These are phyloP conservation scores for Oidiodendron maius DNA, from an alignment of 495 filamentous ascomycete species.

Conservation along the genomic window DNA sequence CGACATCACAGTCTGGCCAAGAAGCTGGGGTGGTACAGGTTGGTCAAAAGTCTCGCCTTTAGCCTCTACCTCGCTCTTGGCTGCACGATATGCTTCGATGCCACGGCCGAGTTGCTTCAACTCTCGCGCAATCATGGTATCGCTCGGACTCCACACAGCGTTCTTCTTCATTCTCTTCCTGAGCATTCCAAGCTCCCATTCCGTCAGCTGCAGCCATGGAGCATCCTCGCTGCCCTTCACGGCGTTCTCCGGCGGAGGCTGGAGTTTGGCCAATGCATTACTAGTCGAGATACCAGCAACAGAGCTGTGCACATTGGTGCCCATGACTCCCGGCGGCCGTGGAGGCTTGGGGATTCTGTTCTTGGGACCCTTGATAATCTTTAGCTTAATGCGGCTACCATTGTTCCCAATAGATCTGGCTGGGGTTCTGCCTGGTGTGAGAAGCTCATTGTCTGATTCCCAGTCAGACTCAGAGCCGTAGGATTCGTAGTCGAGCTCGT, in stretches of 20 bases:
- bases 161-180: constrained; percentile 99
- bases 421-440: constrained; percentile 7
- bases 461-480: constrained; percentile 40
- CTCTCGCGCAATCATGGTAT: constrained; percentile 93
- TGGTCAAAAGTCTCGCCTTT: constrained; percentile 57
- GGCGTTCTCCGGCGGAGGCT: constrained; percentile 73
- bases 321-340: constrained; percentile 41
- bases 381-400: constrained; percentile 19
- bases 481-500: constrained; percentile 46
- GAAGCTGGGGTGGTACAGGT: constrained; percentile 19
- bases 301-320: constrained; percentile 46
- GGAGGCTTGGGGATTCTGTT: constrained; percentile 38
- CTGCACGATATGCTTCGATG: constrained; percentile 62
- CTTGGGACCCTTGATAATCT: constrained; percentile 31
- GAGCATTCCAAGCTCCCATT: constrained; percentile 84
- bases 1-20: constrained; percentile 28
- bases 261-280: constrained; percentile 67
- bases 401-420: constrained; percentile 2
- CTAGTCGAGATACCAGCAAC: constrained; percentile 71
- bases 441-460: constrained; percentile 29
- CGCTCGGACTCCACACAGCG: constrained; percentile 87
- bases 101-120: constrained; percentile 73
- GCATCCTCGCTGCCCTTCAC: constrained; percentile 67
- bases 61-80: constrained; percentile 62
- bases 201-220: constrained; percentile 87